phyloP scores from a whole-genome alignment of 2,329 filamentous ascomycete genomes.

The Penicillium sp. region DNA sequence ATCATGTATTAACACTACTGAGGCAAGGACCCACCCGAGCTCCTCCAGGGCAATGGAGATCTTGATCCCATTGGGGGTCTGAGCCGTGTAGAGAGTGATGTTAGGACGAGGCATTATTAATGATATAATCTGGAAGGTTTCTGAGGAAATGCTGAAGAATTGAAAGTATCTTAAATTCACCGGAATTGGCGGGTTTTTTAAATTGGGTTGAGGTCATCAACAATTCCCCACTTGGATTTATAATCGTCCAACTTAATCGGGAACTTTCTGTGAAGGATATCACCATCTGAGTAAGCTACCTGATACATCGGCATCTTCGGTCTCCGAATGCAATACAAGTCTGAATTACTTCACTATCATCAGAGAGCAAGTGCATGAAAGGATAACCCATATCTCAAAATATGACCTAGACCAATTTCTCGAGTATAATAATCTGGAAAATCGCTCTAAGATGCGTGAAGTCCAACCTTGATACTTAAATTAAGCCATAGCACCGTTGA shows the following conservation, averaged over 20 bases:
- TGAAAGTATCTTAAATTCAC: not conserved
- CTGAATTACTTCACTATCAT: too few species aligned
- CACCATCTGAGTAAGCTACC: not conserved
- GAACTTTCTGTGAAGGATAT: not conserved
- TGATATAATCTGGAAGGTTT: not conserved
- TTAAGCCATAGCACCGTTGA: slow-evolving; percentile 43
- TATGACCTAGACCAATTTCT: too few species aligned
- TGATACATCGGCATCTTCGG: not conserved
- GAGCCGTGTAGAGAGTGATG: slow-evolving; percentile 78
- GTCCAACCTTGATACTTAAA: too few species aligned
- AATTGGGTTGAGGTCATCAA: not conserved
- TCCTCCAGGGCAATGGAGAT: slow-evolving; percentile 84
- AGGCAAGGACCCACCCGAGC: slow-evolving; percentile 54
- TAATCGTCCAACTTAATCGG: slow-evolving; percentile 6
- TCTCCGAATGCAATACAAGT: not conserved
- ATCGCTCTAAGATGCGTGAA: too few species aligned
- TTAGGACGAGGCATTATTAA: slow-evolving; percentile 48
- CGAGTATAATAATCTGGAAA: too few species aligned
- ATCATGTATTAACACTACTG: not conserved
- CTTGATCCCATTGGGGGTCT: slow-evolving; percentile 89
- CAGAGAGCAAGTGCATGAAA: too few species aligned
- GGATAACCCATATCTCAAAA: too few species aligned
- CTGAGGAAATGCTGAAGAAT: not conserved
- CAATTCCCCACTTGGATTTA: slow-evolving; percentile 15
- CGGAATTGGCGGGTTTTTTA: not conserved